Base-by-base conservation (phyloP, 1,284 basidiomycete genomes). In the Earliella scabrosa region DNA sequence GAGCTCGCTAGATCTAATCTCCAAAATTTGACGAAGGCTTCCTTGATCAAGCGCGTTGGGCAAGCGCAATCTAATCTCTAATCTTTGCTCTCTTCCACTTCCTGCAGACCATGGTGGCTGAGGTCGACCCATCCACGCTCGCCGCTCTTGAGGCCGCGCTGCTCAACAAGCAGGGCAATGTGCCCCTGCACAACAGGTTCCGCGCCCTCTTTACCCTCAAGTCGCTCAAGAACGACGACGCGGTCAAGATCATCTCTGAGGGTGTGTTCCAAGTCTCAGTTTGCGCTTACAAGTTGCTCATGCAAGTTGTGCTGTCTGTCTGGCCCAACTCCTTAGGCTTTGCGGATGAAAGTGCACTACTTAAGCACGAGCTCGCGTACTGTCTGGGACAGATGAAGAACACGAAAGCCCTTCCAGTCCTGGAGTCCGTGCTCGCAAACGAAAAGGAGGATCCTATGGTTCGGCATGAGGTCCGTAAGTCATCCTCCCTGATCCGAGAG, bases 281-380 rank as follows among this genome's bases (percentile, higher is more conserved):
- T n/a, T n/a, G n/a, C n/a, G n/a, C n/a, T n/a, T n/a, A n/a, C n/a
- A n/a, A n/a, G n/a, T n/a, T n/a, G n/a, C n/a, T n/a, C n/a, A n/a
- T n/a, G n/a, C n/a, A n/a, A n/a, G n/a, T n/a, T n/a, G n/a, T n/a
- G n/a, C n/a, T n/a, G 32, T 31, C 3, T 45, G 44, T 47, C 38
- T 18, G 39, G 54, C 23, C 35, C 39, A 36, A 2, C 16, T 35
- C 45, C 23, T 34, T 66, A 95, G 96, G 92, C 18, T 94, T 98
- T 70, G 73, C 77, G 32, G 95, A 97, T 72, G 83, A 88, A 16
- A 97, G 95, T 41, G 93, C 95, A 7, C 75, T 99, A 47, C 83
- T 99, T 45, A 98, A 98, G 72, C 97, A 99, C 73, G 97, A 99
- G 71, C 82, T 99, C 3, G 97, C 97, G 1, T 99, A 99, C 71